Percentiles rank a stretch among this genome's conserved stretches.
phyloP scores from a whole-genome alignment of 768 basidiomycete species.

The Suillus spraguei region DNA sequence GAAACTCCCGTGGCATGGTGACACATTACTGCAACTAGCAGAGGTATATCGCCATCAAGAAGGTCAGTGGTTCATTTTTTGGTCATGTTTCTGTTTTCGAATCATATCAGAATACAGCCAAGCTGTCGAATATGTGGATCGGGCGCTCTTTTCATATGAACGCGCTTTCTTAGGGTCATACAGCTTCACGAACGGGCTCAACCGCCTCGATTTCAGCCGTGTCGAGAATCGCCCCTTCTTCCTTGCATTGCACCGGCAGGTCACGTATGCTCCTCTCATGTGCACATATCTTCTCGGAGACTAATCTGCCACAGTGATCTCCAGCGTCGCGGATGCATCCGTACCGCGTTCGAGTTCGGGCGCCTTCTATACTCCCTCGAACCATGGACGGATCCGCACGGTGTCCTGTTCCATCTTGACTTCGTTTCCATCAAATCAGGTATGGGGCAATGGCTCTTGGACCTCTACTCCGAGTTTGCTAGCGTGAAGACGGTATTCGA shows the following conservation, averaged over 20 bases:
- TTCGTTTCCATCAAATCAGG: conserved; percentile 81
- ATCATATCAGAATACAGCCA: conserved; percentile 68
- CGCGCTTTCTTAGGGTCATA: conserved; percentile 86
- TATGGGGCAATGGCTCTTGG: conserved; percentile 80
- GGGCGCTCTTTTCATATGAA: conserved; percentile 94
- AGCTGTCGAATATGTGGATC: conserved; percentile 86
- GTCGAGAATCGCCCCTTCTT: conserved; percentile 95
- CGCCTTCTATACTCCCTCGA: conserved; percentile 85
- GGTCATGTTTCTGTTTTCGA: conserved; percentile 3
- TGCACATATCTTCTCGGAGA: neutral
- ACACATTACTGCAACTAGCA: conserved; percentile 85
- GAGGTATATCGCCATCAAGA: conserved; percentile 88
- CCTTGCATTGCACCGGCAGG: conserved; percentile 82
- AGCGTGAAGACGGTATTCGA: conserved; percentile 10
- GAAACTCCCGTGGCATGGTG: conserved; percentile 87
- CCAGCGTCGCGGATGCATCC: conserved; percentile 84
- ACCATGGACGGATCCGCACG: conserved; percentile 88
- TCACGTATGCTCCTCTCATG: conserved; percentile 55
- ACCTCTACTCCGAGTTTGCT: conserved; percentile 45
- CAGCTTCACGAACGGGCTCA: conserved; percentile 78
- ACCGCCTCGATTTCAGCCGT: conserved; percentile 84
- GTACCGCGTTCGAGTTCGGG: conserved; percentile 91
- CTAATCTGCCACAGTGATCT: conserved; percentile 57
- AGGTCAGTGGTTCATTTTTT: conserved; percentile 48
- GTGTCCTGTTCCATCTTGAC: conserved; percentile 80